Conservation (phyloP, 192 early-diverging fungal genomes). For the Podila horticola region DNA sequence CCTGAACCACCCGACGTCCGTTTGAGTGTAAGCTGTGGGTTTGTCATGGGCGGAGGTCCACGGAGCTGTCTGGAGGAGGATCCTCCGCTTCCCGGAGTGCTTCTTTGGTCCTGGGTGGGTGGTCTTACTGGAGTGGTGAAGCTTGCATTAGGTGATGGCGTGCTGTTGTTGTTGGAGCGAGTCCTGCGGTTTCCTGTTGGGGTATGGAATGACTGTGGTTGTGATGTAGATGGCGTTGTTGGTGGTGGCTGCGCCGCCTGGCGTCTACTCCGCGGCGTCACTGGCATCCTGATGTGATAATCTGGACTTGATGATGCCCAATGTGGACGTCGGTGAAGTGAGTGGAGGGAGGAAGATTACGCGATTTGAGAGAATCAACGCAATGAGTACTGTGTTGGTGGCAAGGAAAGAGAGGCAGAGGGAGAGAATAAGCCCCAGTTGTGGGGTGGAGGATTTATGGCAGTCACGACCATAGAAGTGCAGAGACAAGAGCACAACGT, state of each 20-base stretch:
- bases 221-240: not conserved
- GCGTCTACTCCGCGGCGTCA: constrained; percentile 1
- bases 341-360: not conserved
- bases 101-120: not conserved
- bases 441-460: too few species aligned
- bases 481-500: too few species aligned
- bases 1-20: constrained; percentile 6
- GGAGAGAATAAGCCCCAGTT: too few species aligned
- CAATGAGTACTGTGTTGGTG: too few species aligned
- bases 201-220: not conserved
- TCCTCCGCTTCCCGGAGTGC: constrained; percentile 10
- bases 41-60: constrained; percentile 21
- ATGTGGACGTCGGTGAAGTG: not conserved
- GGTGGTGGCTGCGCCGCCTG: not conserved
- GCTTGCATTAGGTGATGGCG: constrained; percentile 17
- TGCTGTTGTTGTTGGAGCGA: not conserved
- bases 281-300: not conserved
- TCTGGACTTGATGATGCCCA: not conserved
- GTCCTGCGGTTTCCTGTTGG: not conserved
- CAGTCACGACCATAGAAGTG: too few species aligned
- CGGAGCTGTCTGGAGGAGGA: constrained; percentile 19
- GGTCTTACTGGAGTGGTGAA: constrained; percentile 31
- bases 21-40: constrained; percentile 24
- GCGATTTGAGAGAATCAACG: too few species aligned
- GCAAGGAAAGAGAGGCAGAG: too few species aligned